These are phyloP conservation scores for Botrytis byssoidea DNA, from an alignment of 2,329 filamentous ascomycete species.

Conservation along the genomic window DNA sequence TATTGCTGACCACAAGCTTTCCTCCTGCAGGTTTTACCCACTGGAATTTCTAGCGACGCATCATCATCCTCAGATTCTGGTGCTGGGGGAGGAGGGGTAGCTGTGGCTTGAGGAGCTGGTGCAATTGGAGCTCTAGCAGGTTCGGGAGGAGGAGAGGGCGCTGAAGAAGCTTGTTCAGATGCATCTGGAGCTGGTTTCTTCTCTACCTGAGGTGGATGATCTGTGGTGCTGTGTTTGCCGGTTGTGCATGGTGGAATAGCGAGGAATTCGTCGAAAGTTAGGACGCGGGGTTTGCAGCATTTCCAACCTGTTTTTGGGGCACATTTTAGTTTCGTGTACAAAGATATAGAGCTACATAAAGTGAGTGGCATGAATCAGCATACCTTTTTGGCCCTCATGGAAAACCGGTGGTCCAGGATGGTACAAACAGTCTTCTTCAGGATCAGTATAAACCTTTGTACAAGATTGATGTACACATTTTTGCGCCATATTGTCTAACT, in stretches of 20 bases:
- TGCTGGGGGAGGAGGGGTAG: constrained; percentile 55
- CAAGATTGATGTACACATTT: constrained; percentile 98
- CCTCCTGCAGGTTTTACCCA: constrained; percentile 74
- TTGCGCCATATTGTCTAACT: constrained; percentile 45
- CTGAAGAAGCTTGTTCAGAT: constrained; percentile 37
- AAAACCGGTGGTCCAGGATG: constrained; percentile 93
- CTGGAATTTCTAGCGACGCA: constrained; percentile 66
- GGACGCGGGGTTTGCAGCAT: constrained; percentile 94
- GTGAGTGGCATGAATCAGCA: constrained; percentile 32
- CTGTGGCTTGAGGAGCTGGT: constrained; percentile 44
- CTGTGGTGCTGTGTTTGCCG: constrained; percentile 87
- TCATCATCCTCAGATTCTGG: constrained; percentile 89
- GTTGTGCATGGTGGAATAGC: constrained; percentile 87
- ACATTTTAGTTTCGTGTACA: neutral
- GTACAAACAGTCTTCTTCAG: constrained; percentile 82
- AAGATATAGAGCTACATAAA: neutral
- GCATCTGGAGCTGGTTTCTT: constrained; percentile 49
- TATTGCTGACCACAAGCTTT: constrained; percentile 70
- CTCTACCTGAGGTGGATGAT: constrained; percentile 61
- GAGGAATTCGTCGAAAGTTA: constrained; percentile 99
- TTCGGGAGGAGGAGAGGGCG: constrained; percentile 35
- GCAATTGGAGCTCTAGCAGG: constrained; percentile 40
- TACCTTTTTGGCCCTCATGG: constrained; percentile 98
- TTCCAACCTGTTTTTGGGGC: constrained; percentile 72
- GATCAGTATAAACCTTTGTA: constrained; percentile 80